Conservation (phyloP, 2,329 filamentous ascomycete species). For the Zarea fungicola region DNA sequence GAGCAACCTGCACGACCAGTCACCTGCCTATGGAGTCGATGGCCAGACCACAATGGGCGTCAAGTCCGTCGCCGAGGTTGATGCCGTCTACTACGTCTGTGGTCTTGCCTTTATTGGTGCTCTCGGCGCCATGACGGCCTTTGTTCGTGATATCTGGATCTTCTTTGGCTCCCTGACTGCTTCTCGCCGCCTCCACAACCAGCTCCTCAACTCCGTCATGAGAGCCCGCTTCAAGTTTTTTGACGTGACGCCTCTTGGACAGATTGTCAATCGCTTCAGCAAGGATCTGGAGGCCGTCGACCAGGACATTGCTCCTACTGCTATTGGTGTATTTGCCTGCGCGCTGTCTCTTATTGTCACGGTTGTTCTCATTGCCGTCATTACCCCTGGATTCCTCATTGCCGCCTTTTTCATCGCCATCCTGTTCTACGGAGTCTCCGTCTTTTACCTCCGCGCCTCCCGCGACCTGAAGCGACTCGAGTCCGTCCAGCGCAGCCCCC, state of each 20-base stretch:
- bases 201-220: constrained; percentile 71
- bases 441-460: constrained; percentile 88
- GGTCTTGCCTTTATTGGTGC: constrained; percentile 78
- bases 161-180: constrained; percentile 90
- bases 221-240: constrained; percentile 97
- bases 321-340: constrained; percentile 68
- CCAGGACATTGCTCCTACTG: constrained; percentile 90
- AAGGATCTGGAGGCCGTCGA: constrained; percentile 95
- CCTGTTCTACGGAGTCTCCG: constrained; percentile 76
- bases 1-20: constrained; percentile 22
- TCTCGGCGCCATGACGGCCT: constrained; percentile 71
- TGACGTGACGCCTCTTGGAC: constrained; percentile 89
- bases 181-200: constrained; percentile 76
- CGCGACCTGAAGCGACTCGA: constrained; percentile 92
- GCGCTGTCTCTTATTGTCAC: constrained; percentile 71
- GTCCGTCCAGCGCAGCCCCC: constrained; percentile 85
- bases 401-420: constrained; percentile 79
- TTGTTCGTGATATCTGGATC: constrained; percentile 78
- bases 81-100: constrained; percentile 76
- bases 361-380: constrained; percentile 75
- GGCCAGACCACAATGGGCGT: constrained; percentile 17
- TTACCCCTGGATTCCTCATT: constrained; percentile 87
- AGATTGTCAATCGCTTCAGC: constrained; percentile 97
- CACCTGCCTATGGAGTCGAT: constrained; percentile 6
- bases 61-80: constrained; percentile 51